phyloP scores from a whole-genome alignment of 2,329 filamentous ascomycete genomes.

The Aspergillus brasiliensis region DNA sequence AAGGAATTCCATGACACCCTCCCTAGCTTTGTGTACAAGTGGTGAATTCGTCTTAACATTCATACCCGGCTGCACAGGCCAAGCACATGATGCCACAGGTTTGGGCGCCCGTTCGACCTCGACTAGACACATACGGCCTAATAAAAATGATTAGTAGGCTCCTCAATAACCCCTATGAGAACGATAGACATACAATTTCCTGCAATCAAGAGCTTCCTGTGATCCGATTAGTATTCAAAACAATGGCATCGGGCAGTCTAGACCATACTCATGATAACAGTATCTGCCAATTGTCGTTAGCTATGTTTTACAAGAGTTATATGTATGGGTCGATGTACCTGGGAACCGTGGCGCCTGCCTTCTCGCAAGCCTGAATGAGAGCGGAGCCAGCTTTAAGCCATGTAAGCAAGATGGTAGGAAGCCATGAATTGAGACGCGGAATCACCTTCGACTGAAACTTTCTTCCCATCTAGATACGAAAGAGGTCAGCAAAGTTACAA shows the following conservation, averaged over 20 bases:
- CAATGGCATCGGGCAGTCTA: slow-evolving; percentile 4
- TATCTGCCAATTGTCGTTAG: slow-evolving; percentile 64
- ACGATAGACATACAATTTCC: slow-evolving; percentile 71
- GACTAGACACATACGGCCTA: slow-evolving; percentile 91
- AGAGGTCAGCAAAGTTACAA: slow-evolving; percentile 55
- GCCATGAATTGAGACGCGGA: not conserved
- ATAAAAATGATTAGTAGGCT: slow-evolving; percentile 5
- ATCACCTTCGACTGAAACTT: slow-evolving; percentile 94
- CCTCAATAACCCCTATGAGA: not conserved
- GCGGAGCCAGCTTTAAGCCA: slow-evolving; percentile 76
- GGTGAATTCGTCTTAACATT: slow-evolving; percentile 98
- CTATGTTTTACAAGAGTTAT: not conserved
- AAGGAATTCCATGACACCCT: slow-evolving; percentile 99
- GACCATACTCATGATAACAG: slow-evolving; percentile 90
- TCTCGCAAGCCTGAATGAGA: slow-evolving; percentile 98
- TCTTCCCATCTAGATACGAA: slow-evolving; percentile 77
- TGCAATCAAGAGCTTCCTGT: slow-evolving; percentile 94
- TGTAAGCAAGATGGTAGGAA: slow-evolving; percentile 27
- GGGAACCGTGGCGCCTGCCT: slow-evolving; percentile 86
- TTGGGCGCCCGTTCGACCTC: slow-evolving; percentile 97
- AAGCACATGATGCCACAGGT: slow-evolving; percentile 96
- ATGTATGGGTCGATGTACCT: slow-evolving; percentile 58
- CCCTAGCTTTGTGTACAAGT: slow-evolving; percentile 92
- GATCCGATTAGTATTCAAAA: slow-evolving; percentile 26
- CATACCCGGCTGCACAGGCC: slow-evolving; percentile 98